These are phyloP conservation scores for Phanerochaete sordida DNA, from an alignment of 768 basidiomycete species.

Conservation along the genomic window DNA sequence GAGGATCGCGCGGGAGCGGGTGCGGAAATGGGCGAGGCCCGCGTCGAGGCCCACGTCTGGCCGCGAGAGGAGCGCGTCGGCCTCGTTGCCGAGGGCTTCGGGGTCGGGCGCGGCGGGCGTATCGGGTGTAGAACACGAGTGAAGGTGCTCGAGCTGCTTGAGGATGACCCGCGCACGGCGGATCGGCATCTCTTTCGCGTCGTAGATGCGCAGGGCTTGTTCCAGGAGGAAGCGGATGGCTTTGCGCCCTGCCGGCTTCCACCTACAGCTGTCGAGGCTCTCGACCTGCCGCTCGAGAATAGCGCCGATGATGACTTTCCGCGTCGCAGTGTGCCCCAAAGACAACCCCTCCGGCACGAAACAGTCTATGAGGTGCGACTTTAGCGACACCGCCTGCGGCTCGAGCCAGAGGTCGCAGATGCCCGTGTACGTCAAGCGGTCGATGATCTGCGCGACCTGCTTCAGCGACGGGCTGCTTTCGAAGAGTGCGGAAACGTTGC, in stretches of 20 bases:
- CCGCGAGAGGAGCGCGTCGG: conserved; percentile 35
- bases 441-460: conserved; percentile 59
- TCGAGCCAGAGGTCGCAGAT: conserved; percentile 62
- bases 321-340: background rate
- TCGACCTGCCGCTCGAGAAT: conserved; percentile 62
- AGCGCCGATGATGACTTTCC: conserved; percentile 39
- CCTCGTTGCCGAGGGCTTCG: conserved; percentile 37
- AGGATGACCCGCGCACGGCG: conserved; percentile 56
- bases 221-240: conserved; percentile 41
- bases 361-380: conserved; percentile 11
- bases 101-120: conserved; percentile 5
- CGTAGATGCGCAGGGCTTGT: conserved; percentile 51
- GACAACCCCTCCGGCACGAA: background rate
- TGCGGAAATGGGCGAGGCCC: conserved; percentile 24
- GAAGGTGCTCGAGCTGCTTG: conserved; percentile 49
- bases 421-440: conserved; percentile 64
- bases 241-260: conserved; percentile 52
- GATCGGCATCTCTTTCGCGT: conserved; percentile 45
- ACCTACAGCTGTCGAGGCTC: conserved; percentile 47
- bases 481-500: conserved; percentile 33
- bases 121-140: conserved; percentile 28
- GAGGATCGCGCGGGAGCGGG: conserved; percentile 50
- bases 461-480: conserved; percentile 39
- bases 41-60: conserved; percentile 30
- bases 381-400: conserved; percentile 47